These are phyloP conservation scores for Vigna reflexopilosa DNA, from an alignment of 306 rosid genomes.

Conservation along the genomic window DNA sequence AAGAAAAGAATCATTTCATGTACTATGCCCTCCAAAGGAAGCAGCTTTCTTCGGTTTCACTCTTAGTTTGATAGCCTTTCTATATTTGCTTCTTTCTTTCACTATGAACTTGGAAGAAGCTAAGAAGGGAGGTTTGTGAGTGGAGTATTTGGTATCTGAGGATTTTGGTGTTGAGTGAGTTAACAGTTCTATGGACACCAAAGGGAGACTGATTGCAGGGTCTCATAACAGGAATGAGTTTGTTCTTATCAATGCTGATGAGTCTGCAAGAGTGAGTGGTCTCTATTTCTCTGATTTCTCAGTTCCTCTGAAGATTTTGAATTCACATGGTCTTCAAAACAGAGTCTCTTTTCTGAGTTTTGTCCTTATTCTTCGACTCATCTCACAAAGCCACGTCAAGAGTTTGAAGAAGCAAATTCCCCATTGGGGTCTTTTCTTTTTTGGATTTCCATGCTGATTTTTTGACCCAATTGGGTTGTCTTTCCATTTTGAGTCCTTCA, in stretches of 20 bases:
- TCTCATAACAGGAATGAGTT: conserved; percentile 87
- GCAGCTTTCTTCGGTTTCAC: conserved; percentile 26
- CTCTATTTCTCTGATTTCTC: conserved; percentile 17
- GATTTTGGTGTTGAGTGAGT: conserved; percentile 41
- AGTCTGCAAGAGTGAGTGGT: conserved; percentile 69
- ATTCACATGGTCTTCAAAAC: conserved; percentile 11
- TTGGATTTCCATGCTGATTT: conserved; percentile 38
- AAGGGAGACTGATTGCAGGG: conserved; percentile 75
- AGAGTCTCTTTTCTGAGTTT: conserved; percentile 14
- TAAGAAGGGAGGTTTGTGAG: conserved; percentile 23
- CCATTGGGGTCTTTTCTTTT: background rate
- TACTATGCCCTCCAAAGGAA: conserved; percentile 22
- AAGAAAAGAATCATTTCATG: conserved; percentile 58
- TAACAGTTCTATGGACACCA: conserved; percentile 62
- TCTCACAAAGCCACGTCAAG: background rate
- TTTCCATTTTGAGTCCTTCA: conserved; percentile 6
- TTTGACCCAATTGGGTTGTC: background rate
- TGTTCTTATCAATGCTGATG: conserved; percentile 86
- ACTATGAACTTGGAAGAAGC: conserved; percentile 37
- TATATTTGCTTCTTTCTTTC: conserved; percentile 25
- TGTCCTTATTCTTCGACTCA: conserved; percentile 23
- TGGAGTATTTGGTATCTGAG: conserved; percentile 18
- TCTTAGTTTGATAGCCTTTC: conserved; percentile 30
- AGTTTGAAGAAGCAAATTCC: conserved; percentile 25
- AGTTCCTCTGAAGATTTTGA: conserved; percentile 22